phyloP scores from a whole-genome alignment of 441 rosid species.

The Croton setiger region DNA sequence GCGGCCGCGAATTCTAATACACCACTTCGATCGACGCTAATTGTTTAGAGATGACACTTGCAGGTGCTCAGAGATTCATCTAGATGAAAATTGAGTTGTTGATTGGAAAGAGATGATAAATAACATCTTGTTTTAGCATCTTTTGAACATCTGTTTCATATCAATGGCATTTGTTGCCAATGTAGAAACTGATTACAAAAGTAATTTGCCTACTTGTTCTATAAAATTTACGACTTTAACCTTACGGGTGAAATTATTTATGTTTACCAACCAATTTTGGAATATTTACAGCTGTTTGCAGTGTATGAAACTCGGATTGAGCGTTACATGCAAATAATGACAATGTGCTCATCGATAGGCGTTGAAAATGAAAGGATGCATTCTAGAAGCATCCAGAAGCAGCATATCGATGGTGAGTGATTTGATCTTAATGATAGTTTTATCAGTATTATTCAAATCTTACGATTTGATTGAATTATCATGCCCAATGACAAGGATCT shows the following conservation, averaged over 20 bases:
- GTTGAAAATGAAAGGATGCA: not conserved
- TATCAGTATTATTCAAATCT: no score
- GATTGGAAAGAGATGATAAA: not conserved
- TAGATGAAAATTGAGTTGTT: not conserved
- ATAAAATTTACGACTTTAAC: not conserved
- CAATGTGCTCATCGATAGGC: not conserved
- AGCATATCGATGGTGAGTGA: not conserved
- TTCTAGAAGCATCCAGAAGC: slow-evolving; percentile 5
- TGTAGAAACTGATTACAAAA: not conserved
- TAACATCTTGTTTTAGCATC: not conserved
- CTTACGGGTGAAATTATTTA: not conserved
- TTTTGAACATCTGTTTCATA: not conserved
- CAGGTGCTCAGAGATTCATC: not conserved
- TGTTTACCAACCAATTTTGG: slow-evolving; percentile 6
- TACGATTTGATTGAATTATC: no score
- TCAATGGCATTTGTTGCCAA: not conserved
- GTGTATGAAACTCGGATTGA: not conserved
- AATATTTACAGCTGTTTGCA: slow-evolving; percentile 1
- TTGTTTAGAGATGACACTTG: not conserved
- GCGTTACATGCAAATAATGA: slow-evolving; percentile 14
- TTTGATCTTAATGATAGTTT: not conserved
- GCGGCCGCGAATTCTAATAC: not conserved
- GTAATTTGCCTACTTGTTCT: not conserved
- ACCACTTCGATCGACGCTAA: not conserved
- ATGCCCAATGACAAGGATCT: no score